These are phyloP conservation scores for Tuber aestivum DNA, from an alignment of 495 filamentous ascomycete genomes.

Conservation along the genomic window DNA sequence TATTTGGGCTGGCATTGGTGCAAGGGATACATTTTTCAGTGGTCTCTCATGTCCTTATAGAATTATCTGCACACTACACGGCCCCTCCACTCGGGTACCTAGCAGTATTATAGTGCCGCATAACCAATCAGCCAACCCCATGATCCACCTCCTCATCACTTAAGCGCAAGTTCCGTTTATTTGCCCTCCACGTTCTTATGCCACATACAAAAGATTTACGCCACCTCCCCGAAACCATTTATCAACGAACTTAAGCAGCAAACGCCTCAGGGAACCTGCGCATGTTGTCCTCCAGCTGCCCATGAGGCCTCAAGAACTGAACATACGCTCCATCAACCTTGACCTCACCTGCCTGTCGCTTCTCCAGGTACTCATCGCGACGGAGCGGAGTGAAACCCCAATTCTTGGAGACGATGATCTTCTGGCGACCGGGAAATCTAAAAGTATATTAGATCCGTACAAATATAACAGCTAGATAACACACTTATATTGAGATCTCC, in stretches of 20 bases:
- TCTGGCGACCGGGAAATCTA: slow-evolving; percentile 94
- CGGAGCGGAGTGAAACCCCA: slow-evolving; percentile 98
- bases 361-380: slow-evolving; percentile 90
- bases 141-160: neutral
- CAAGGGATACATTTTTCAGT: neutral
- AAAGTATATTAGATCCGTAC: slow-evolving; percentile 5
- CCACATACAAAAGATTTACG: slow-evolving; percentile 15
- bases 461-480: neutral
- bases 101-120: neutral
- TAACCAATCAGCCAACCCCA: neutral
- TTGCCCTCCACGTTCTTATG: neutral
- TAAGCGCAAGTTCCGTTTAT: neutral
- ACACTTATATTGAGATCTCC: slow-evolving; percentile 94
- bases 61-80: neutral
- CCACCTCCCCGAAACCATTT: neutral
- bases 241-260: slow-evolving; percentile 41
- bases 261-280: slow-evolving; percentile 89
- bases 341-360: slow-evolving; percentile 82
- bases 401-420: slow-evolving; percentile 99
- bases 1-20: neutral
- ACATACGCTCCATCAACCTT: slow-evolving; percentile 97
- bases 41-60: neutral
- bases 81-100: neutral
- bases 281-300: slow-evolving; percentile 78
- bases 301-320: slow-evolving; percentile 91